Evolutionary conservation across 2,329 filamentous ascomycete species (phyloP).

Genomic region (Podosphaera aphanis): DNA sequence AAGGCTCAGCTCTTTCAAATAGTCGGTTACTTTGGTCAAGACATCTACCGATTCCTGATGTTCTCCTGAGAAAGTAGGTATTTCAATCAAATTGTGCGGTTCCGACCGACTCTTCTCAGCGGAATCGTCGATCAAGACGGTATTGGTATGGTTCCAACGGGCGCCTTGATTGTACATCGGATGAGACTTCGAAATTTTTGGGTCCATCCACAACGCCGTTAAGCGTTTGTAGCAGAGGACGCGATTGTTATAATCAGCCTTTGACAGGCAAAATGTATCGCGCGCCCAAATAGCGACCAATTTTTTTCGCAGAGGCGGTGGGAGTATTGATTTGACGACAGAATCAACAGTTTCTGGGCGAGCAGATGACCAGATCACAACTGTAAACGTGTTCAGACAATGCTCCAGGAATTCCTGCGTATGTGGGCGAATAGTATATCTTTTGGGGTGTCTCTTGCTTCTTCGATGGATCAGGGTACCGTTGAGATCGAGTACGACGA

Average conservation of each 20-base stretch:
- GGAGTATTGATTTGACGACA: slow-evolving; percentile 45
- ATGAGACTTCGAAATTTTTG: slow-evolving; percentile 20
- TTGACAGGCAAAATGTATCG: slow-evolving; percentile 46
- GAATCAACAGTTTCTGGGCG: slow-evolving; percentile 43
- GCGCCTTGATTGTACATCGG: slow-evolving; percentile 20
- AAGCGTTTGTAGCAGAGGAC: slow-evolving; percentile 84
- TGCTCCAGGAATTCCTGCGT: slow-evolving; percentile 47
- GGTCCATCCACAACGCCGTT: slow-evolving; percentile 41
- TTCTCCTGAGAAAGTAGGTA: slow-evolving; percentile 50
- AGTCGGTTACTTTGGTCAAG: slow-evolving; percentile 36
- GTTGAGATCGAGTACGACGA: slow-evolving; percentile 81
- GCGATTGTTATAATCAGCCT: slow-evolving; percentile 39
- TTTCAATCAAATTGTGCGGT: slow-evolving; percentile 57
- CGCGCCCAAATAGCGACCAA: slow-evolving; percentile 58
- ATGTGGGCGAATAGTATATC: slow-evolving; percentile 43
- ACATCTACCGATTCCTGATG: slow-evolving; percentile 20
- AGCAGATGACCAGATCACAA: slow-evolving; percentile 85
- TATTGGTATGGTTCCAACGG: slow-evolving; percentile 63
- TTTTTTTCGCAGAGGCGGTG: slow-evolving; percentile 23
- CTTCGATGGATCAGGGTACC: slow-evolving; percentile 66
- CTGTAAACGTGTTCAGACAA: slow-evolving; percentile 48
- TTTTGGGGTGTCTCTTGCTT: slow-evolving; percentile 22
- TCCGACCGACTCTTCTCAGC: slow-evolving; percentile 57
- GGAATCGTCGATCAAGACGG: slow-evolving; percentile 73
- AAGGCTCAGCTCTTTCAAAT: slow-evolving; percentile 29